Conservation (phyloP, 1,284 basidiomycete species). For the Ustilago hordei region DNA sequence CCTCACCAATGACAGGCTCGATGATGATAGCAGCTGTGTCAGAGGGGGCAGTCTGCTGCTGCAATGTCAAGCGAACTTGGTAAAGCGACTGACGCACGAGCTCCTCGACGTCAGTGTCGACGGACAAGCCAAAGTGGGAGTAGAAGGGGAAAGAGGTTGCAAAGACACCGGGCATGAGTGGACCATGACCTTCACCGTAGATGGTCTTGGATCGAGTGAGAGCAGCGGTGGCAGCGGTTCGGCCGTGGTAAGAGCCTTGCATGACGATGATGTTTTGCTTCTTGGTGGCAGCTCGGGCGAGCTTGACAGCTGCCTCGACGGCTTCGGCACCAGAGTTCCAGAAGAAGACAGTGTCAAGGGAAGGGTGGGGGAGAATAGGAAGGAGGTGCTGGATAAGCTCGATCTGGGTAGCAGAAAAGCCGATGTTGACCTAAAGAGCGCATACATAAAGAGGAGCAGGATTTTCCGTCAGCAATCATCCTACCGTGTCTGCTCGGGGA, state of each 20-base stretch:
- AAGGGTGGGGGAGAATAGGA: constrained; percentile 80
- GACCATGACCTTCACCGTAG: constrained; percentile 82
- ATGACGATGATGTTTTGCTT: constrained; percentile 89
- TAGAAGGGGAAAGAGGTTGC: constrained; percentile 89
- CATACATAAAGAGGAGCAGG: background rate
- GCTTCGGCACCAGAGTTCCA: constrained; percentile 96
- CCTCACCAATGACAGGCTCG: constrained; percentile 92
- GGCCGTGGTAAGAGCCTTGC: constrained; percentile 73
- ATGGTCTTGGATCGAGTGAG: constrained; percentile 90
- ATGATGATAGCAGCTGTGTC: constrained; percentile 93
- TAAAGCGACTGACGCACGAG: constrained; percentile 80
- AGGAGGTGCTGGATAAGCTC: constrained; percentile 58
- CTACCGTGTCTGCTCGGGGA: background rate
- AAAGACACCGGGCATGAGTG: constrained; percentile 88
- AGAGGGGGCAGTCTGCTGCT: constrained; percentile 83
- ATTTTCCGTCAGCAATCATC: background rate
- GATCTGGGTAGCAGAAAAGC: constrained; percentile 56
- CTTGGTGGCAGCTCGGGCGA: constrained; percentile 80
- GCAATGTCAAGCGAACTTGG: constrained; percentile 84
- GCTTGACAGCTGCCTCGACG: constrained; percentile 78
- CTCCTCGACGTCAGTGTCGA: constrained; percentile 76
- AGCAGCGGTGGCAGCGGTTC: constrained; percentile 79
- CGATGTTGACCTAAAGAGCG: constrained; percentile 62
- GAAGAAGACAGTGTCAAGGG: constrained; percentile 82
- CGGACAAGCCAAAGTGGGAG: constrained; percentile 82